Conservation (phyloP, 192 early-diverging fungal species). For the Coemansia aciculifera region DNA sequence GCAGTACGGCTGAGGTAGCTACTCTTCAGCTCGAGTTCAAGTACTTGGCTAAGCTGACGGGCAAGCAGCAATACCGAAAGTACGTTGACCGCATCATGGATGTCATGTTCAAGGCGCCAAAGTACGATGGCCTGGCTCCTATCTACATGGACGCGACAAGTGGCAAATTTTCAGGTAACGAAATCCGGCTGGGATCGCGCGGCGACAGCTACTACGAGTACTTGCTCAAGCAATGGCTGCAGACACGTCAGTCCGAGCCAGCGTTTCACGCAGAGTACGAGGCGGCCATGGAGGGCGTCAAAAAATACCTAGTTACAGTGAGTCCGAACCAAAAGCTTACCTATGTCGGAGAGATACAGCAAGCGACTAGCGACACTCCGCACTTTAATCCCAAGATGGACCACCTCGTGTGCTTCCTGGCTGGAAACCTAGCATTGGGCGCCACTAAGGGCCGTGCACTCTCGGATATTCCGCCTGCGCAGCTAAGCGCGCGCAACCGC, state of each 20-base stretch:
- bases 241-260: constrained; percentile 67
- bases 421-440: constrained; percentile 46
- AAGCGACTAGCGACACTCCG: constrained; percentile 59
- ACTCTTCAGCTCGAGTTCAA: constrained; percentile 89
- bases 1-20: constrained; percentile 67
- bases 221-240: constrained; percentile 87
- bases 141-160: constrained; percentile 57
- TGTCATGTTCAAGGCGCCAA: constrained; percentile 24
- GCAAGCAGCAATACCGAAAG: constrained; percentile 69
- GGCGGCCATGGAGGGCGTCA: constrained; percentile 51
- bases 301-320: constrained; percentile 28
- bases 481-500: constrained; percentile 25
- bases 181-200: constrained; percentile 35
- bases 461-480: constrained; percentile 11
- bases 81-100: constrained; percentile 63
- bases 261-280: constrained; percentile 70
- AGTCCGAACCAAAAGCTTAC: constrained; percentile 29
- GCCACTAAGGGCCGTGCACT: constrained; percentile 38
- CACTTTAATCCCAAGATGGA: constrained; percentile 72
- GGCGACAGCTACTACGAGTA: constrained; percentile 98
- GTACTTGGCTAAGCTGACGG: constrained; percentile 78
- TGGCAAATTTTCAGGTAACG: constrained; percentile 15
- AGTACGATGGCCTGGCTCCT: constrained; percentile 67
- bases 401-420: constrained; percentile 92
- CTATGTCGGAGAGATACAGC: constrained; percentile 33